Conservation (phyloP, 2,329 filamentous ascomycete species). For the Colletotrichum ledebouriae region DNA sequence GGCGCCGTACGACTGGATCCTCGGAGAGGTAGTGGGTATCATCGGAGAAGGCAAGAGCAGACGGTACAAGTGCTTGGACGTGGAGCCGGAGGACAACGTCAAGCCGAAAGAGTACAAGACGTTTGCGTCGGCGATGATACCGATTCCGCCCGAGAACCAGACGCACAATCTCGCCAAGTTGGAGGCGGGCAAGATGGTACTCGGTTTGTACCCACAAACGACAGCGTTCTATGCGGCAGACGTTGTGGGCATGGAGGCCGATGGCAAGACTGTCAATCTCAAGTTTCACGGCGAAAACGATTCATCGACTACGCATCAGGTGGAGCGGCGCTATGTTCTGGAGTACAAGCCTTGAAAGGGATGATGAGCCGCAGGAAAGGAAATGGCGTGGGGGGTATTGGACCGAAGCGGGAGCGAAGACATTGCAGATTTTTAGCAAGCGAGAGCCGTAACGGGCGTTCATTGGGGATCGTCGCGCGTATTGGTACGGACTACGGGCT, state of each 20-base stretch:
- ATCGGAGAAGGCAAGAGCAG: slow-evolving; percentile 82
- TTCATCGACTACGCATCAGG: slow-evolving; percentile 78
- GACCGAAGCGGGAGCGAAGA: slow-evolving; percentile 2
- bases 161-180: slow-evolving; percentile 69
- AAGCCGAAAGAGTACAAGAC: slow-evolving; percentile 79
- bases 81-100: slow-evolving; percentile 78
- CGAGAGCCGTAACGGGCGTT: neutral
- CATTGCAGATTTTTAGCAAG: neutral
- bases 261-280: slow-evolving; percentile 68
- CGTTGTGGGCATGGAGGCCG: slow-evolving; percentile 76
- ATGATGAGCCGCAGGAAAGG: neutral
- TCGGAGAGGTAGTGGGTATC: slow-evolving; percentile 82
- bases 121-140: slow-evolving; percentile 81
- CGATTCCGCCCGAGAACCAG: slow-evolving; percentile 72
- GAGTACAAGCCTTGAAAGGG: slow-evolving; percentile 68
- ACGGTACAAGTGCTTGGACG: slow-evolving; percentile 84
- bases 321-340: slow-evolving; percentile 81
- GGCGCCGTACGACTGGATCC: slow-evolving; percentile 73
- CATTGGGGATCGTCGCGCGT: slow-evolving; percentile 26
- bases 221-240: slow-evolving; percentile 90
- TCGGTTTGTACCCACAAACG: slow-evolving; percentile 85
- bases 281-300: slow-evolving; percentile 87
- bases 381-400: slow-evolving; percentile 10
- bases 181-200: slow-evolving; percentile 77
- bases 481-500: slow-evolving; percentile 28